These are phyloP conservation scores for Selaginella tamariscina DNA, from an alignment of 75 land plant species.

Conservation along the genomic window DNA sequence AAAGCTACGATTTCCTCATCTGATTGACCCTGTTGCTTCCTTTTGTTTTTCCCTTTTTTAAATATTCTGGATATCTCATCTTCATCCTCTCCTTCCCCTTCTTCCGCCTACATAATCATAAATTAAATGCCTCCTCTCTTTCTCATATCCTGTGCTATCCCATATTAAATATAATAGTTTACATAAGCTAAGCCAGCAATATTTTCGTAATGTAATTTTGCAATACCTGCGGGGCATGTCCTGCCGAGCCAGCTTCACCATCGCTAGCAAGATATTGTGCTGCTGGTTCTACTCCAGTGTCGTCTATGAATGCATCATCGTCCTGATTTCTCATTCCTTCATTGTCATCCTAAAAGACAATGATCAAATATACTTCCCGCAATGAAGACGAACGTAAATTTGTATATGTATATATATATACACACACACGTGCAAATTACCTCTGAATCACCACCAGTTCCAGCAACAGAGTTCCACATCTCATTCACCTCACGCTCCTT, in stretches of 20 bases:
- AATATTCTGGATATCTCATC: conserved; percentile 63
- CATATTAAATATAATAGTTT: neutral
- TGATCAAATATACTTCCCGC: neutral
- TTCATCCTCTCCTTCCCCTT: conserved; percentile 58
- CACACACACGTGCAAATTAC: conserved; percentile 20
- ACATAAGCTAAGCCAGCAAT: neutral
- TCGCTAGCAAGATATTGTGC: conserved; percentile 58
- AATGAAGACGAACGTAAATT: neutral
- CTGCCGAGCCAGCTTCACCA: conserved; percentile 43
- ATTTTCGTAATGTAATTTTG: neutral
- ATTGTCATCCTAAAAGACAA: conserved; percentile 61
- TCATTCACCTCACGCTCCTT: conserved; percentile 57
- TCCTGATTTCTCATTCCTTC: conserved; percentile 57
- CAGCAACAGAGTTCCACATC: conserved; percentile 80
- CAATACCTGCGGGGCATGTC: conserved; percentile 71
- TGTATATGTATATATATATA: too few species aligned
- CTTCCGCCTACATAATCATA: conserved; percentile 52
- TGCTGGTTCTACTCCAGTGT: conserved; percentile 79
- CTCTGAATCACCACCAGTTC: conserved; percentile 62
- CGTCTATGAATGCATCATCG: conserved; percentile 93
- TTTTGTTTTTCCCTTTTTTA: conserved; percentile 68
- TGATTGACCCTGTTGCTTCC: conserved; percentile 63
- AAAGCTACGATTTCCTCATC: conserved; percentile 73
- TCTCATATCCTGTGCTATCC: neutral
- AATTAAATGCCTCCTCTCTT: neutral